Conservation (phyloP, 371 early-diverging fungal genomes). For the Mucor circinelloides region DNA sequence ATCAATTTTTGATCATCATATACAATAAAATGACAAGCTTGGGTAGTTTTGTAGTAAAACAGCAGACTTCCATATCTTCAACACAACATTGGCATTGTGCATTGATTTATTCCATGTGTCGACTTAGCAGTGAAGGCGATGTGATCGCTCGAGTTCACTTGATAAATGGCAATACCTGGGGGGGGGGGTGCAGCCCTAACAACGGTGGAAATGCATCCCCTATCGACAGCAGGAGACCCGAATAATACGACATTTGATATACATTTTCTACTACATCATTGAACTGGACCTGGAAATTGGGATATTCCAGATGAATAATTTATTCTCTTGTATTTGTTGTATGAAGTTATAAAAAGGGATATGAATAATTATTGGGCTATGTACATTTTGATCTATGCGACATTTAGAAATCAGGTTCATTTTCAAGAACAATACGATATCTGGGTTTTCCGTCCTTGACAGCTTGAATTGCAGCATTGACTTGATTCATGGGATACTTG, state of each 20-base stretch:
- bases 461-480: slow-evolving; percentile 58
- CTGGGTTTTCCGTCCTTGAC: slow-evolving; percentile 60
- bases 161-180: not conserved
- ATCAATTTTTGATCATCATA: not conserved
- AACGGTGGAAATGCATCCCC: not conserved
- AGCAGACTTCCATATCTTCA: not conserved
- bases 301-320: not conserved
- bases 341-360: not conserved
- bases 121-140: not conserved
- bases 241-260: not conserved
- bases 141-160: not conserved
- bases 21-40: not conserved
- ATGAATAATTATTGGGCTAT: not conserved
- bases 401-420: slow-evolving; percentile 9
- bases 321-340: not conserved
- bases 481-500: slow-evolving; percentile 55
- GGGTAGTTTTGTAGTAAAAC: not conserved
- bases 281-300: not conserved
- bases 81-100: not conserved
- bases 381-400: not conserved
- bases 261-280: too few relatives aligned
- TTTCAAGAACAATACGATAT: slow-evolving; percentile 64
- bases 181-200: not conserved
- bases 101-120: not conserved
- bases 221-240: not conserved